Evolutionary conservation across 139 green algal genomes (phyloP), one percentile per base, ranked within the genome.

Genomic region (Chlorokybus atmophyticus): DNA sequence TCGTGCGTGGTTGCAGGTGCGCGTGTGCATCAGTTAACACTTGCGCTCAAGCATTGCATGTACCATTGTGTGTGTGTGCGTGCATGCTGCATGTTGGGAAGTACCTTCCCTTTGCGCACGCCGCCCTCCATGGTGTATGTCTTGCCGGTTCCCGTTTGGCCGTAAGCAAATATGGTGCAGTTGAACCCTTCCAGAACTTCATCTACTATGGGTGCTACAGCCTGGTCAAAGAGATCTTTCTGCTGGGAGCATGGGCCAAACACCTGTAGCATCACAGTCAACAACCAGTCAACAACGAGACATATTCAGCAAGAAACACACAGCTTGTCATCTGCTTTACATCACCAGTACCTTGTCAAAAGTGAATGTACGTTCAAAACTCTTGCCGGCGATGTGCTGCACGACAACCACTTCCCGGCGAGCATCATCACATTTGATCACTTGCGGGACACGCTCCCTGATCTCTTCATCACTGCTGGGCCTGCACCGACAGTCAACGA

Each of bases 61-160:
- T n/a, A n/a, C n/a, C n/a, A 67, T 51, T 42, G 28, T 38, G 14
- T 14, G 17, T 47, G 38, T 21, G 14, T 47, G 38, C 14, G n/a
- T n/a, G n/a, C 7, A 59, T n/a, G 51, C 10, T 19, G 24, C 17
- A 52, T 24, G 10, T 62, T 25, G 10, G 52, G 8, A 10, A 21
- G 27, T 56, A 59, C 79, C 42, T 85, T 76, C 2, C 53, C 61
- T 29, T 70, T 82, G 35, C 82, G 70, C 6, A 74, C 55, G 0
- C 78, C 70, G 3, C 89, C 89, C 58, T 88, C 82, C 87, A 97
- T 96, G 1, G 90, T 97, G 68, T 88, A 93, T 0, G 90, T 96
- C 62, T 98, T 98, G 29, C 90, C 90, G 19, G 88, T 95, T 47
- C 90, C 87, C 10, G 88, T 96, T 66, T 96, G 86, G 21, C 59